Percentiles rank a stretch among this genome's conserved stretches.
Evolutionary conservation across 495 filamentous ascomycete genomes (phyloP).

Genomic region (Aspergillus ellipticus): DNA sequence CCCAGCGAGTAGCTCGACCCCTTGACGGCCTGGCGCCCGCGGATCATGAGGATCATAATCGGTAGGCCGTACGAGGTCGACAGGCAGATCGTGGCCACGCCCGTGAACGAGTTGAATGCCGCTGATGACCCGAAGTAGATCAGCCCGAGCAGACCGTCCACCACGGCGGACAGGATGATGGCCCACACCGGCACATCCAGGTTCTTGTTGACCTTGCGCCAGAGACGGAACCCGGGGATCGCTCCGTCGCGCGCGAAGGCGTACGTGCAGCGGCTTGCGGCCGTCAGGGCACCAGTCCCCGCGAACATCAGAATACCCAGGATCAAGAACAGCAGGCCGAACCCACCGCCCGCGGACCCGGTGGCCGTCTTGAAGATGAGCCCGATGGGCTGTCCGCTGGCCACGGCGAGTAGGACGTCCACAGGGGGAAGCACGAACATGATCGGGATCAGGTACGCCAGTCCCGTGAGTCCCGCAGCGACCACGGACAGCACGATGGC

Average conservation of each 20-base stretch:
- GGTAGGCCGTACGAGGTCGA: conserved; percentile 61
- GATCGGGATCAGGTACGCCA: conserved; percentile 64
- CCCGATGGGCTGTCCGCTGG: conserved; percentile 48
- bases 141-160: conserved; percentile 55
- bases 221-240: conserved; percentile 64
- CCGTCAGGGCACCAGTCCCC: conserved; percentile 66
- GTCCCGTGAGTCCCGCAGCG: conserved; percentile 64
- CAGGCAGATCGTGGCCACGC: conserved; percentile 62
- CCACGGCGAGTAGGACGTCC: conserved; percentile 53
- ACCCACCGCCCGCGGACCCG: conserved; percentile 53
- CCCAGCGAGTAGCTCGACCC: conserved; percentile 49
- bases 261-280: conserved; percentile 70
- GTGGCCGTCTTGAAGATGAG: conserved; percentile 33
- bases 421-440: conserved; percentile 61
- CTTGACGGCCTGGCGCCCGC: conserved; percentile 44
- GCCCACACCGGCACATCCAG: conserved; percentile 57
- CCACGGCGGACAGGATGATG: conserved; percentile 51
- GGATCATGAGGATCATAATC: conserved; percentile 55
- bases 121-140: conserved; percentile 62
- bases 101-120: conserved; percentile 65
- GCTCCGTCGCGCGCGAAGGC: conserved; percentile 67
- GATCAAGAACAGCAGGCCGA: conserved; percentile 69
- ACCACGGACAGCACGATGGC: conserved; percentile 69
- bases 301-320: conserved; percentile 73
- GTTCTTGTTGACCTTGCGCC: conserved; percentile 53